Conservation (phyloP, 2,329 filamentous ascomycete genomes). For the Penicillium hordei region DNA sequence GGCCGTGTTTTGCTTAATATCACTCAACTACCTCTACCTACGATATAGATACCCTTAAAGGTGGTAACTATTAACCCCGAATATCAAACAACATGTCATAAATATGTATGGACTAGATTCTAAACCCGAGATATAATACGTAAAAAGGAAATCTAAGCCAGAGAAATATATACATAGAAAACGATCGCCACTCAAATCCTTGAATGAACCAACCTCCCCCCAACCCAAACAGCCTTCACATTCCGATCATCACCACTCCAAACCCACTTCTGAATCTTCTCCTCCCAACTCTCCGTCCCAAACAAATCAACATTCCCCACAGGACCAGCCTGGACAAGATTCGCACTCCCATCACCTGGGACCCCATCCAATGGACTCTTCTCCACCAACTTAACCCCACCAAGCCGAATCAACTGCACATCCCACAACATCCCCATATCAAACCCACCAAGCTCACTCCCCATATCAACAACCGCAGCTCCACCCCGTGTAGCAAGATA, state of each 20-base stretch:
- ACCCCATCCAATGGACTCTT: conserved; percentile 14
- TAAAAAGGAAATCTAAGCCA: neutral
- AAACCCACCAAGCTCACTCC: conserved; percentile 72
- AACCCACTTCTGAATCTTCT: conserved; percentile 89
- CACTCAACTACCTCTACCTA: neutral
- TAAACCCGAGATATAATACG: neutral
- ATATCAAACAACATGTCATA: neutral
- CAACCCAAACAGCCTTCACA: conserved; percentile 84
- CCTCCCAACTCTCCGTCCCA: conserved; percentile 85
- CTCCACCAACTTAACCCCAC: conserved; percentile 39
- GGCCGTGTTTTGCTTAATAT: neutral
- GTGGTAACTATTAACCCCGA: too few relatives aligned
- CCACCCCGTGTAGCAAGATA: conserved; percentile 88
- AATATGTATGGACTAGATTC: too few relatives aligned
- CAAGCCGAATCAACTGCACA: conserved; percentile 75
- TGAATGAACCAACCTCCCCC: conserved; percentile 73
- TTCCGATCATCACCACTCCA: conserved; percentile 93
- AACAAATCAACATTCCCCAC: conserved; percentile 79
- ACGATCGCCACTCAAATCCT: neutral
- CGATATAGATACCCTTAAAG: neutral
- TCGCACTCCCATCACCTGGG: neutral
- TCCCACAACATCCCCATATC: conserved; percentile 88
- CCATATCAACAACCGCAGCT: conserved; percentile 74
- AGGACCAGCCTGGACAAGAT: conserved; percentile 43
- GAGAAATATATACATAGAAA: neutral